Evolutionary conservation across 805 yeast species (phyloP), one percentile per base, ranked within the genome.

Genomic region (Ascoidea asiatica): DNA sequence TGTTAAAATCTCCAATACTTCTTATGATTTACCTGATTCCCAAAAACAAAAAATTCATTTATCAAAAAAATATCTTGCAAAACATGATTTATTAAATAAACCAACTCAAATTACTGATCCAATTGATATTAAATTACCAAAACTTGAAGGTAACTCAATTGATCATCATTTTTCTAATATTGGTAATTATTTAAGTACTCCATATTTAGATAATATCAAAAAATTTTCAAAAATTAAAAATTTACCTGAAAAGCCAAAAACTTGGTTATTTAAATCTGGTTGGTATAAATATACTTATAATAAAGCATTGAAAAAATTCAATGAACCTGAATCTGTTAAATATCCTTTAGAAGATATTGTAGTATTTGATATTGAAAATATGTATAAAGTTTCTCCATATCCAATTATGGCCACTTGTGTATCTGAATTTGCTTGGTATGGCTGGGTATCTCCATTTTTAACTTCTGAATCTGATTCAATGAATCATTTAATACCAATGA

Each of bases 401-500:
- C 80, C 97, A 0, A 75, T 83, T 0, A 57, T 92, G 60, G 96
- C 95, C 1, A 73, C 84, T 0, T 95, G 95, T 8, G 79, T 71
- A 1, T 77, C 95, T 0, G 58, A 69, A 0, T 65, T 70, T 7
- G 95, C 95, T 0, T 88, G 97, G 95, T 92, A 89, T 56, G 78
- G 80, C 0, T 92, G 99, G 99, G 79, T 87, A 6, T 87, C 95
- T 0, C 98, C 99, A 0, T 79, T 72, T 57, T 59, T 92, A 19
- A 69, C 82, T 1, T 73, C 72, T 2, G 77, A 75, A 42, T 62
- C 77, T 2, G 40, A 52, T 1, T 40, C 38, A 22, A 43, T 36
- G n/a, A 41, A 79, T 23, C 95, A 87, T 52, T 61, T 94, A 44
- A 76, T 94, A 0, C 96, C 97, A 0, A 57, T 90, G 57, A 77